phyloP scores from a whole-genome alignment of 306 rosid species.

The Fragaria ananassa region DNA sequence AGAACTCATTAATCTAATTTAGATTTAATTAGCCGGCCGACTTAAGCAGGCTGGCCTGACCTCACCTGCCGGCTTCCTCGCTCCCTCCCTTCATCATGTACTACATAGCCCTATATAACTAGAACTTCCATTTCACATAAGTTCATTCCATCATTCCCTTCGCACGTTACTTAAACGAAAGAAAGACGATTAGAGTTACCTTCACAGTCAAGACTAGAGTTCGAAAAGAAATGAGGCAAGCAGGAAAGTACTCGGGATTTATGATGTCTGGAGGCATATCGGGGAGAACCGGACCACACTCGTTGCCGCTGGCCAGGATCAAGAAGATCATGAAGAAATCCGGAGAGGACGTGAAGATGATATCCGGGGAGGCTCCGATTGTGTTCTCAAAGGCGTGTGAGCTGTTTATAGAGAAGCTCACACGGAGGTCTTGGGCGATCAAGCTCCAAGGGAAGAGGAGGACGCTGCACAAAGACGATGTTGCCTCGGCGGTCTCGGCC shows the following conservation, averaged over 20 bases:
- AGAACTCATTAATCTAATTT: not conserved
- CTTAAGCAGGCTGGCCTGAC: slow-evolving; percentile 12
- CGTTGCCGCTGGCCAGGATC: slow-evolving; percentile 72
- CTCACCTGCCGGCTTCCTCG: slow-evolving; percentile 10
- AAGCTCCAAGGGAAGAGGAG: slow-evolving; percentile 61
- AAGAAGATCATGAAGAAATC: slow-evolving; percentile 77
- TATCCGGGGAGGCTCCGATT: slow-evolving; percentile 68
- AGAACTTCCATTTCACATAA: not conserved
- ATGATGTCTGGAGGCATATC: slow-evolving; percentile 34
- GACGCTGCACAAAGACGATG: slow-evolving; percentile 63
- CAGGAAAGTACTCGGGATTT: slow-evolving; percentile 61
- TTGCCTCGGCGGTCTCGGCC: slow-evolving; percentile 57
- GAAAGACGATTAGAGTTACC: not conserved
- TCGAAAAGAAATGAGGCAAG: slow-evolving; percentile 50
- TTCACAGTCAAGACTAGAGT: no score
- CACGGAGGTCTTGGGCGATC: slow-evolving; percentile 60
- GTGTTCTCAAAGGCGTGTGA: slow-evolving; percentile 80
- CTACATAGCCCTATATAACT: not conserved
- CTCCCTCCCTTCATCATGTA: not conserved
- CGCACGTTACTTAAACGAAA: not conserved
- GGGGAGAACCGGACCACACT: slow-evolving; percentile 50
- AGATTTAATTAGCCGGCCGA: slow-evolving; percentile 9
- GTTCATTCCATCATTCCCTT: not conserved
- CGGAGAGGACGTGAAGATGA: slow-evolving; percentile 67
- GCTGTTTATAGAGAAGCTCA: slow-evolving; percentile 58